Evolutionary conservation across 352 stramenopile genomes (phyloP).

Genomic region (Globisporangium cederbergense): DNA sequence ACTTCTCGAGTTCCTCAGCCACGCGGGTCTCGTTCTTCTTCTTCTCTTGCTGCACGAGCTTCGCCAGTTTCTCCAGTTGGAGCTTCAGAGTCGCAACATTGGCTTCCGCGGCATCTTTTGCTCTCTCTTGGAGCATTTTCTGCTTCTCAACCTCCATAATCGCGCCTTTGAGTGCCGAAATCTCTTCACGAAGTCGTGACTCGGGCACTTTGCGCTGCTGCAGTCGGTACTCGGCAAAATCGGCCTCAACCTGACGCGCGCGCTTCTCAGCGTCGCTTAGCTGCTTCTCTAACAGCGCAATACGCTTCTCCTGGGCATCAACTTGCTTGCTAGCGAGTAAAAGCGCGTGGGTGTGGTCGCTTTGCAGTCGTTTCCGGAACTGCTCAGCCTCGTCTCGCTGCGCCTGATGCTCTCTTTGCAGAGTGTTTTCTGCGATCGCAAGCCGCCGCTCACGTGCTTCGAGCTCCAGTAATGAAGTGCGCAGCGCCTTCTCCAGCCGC

Average conservation of each 20-base stretch:
- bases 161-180: conserved; percentile 47
- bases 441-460: conserved; percentile 64
- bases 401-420: conserved; percentile 54
- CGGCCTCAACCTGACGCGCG: conserved; percentile 51
- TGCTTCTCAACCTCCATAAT: conserved; percentile 64
- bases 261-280: conserved; percentile 43
- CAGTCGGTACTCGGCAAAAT: conserved; percentile 66
- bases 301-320: conserved; percentile 45
- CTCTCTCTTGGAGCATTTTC: conserved; percentile 36
- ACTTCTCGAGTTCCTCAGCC: conserved; percentile 72
- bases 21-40: conserved; percentile 62
- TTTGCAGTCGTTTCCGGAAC: conserved; percentile 52
- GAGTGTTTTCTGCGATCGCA: conserved; percentile 37
- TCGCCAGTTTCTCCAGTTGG: conserved; percentile 60
- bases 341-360: conserved; percentile 53
- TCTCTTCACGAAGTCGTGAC: conserved; percentile 65
- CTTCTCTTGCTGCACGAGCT: conserved; percentile 54
- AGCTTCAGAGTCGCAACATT: conserved; percentile 36
- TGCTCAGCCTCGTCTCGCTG: conserved; percentile 57
- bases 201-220: conserved; percentile 78
- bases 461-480: conserved; percentile 49
- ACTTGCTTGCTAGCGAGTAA: conserved; percentile 55
- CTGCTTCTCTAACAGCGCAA: conserved; percentile 37
- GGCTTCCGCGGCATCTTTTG: conserved; percentile 33
- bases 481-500: conserved; percentile 55